A percentile compares a stretch with the other conserved stretches of the same genome.
Evolutionary conservation across 306 rosid species (phyloP).

Genomic region (Vigna hirtella): DNA sequence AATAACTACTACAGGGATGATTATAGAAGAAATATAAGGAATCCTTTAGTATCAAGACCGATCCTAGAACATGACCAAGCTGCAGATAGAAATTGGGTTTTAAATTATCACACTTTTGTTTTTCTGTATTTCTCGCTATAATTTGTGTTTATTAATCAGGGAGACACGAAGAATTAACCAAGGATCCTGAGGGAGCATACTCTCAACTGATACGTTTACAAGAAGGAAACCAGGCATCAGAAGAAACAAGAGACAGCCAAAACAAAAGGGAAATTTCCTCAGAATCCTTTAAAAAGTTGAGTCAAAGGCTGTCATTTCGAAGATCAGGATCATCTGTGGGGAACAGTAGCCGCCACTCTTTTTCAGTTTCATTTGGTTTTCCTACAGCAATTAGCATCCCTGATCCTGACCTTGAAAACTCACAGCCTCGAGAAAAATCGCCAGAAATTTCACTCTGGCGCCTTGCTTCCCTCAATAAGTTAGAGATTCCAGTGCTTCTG

Average conservation of each 20-base stretch:
- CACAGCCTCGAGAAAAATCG: conserved; percentile 38
- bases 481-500: conserved; percentile 74
- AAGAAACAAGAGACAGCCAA: conserved; percentile 42
- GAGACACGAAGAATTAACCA: conserved; percentile 58
- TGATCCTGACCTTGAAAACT: conserved; percentile 37
- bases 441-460: conserved; percentile 57
- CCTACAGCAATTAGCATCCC: conserved; percentile 56
- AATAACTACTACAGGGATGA: background rate
- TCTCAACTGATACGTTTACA: conserved; percentile 74
- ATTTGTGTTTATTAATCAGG: conserved; percentile 56
- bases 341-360: conserved; percentile 68
- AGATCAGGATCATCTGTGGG: conserved; percentile 71
- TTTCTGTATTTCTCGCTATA: background rate
- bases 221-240: conserved; percentile 60
- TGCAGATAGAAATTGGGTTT: background rate
- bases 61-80: conserved; percentile 11
- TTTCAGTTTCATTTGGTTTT: conserved; percentile 62
- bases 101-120: background rate
- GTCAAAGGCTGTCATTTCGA: conserved; percentile 54
- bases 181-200: conserved; percentile 74
- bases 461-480: conserved; percentile 79
- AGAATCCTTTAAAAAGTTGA: conserved; percentile 56
- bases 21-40: background rate
- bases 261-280: conserved; percentile 46
- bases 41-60: background rate